These are phyloP conservation scores for Collybia sordida DNA, from an alignment of 768 basidiomycete species.

Conservation along the genomic window DNA sequence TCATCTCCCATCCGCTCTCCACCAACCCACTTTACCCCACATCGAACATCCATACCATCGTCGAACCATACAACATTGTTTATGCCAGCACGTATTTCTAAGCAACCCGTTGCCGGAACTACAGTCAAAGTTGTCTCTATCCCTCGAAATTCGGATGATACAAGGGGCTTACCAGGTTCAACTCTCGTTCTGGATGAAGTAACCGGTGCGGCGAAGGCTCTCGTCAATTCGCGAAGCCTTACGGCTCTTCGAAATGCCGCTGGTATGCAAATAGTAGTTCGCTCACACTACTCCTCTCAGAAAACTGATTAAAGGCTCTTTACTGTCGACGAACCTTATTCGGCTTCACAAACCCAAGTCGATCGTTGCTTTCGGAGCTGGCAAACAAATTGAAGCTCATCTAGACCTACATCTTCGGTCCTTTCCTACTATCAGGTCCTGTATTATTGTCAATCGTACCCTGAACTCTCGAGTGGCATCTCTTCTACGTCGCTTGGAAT, in stretches of 20 bases:
- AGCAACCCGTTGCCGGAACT: conserved; percentile 39
- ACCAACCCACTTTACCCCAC: conserved; percentile 45
- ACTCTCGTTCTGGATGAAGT: conserved; percentile 75
- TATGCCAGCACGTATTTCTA: conserved; percentile 73
- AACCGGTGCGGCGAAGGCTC: conserved; percentile 66
- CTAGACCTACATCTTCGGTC: conserved; percentile 57
- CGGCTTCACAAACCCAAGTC: conserved; percentile 35
- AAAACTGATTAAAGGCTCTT: conserved; percentile 48
- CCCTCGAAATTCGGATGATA: conserved; percentile 43
- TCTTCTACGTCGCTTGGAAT: conserved; percentile 29
- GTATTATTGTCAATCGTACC: conserved; percentile 66
- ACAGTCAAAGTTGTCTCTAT: conserved; percentile 82
- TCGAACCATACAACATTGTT: conserved; percentile 64
- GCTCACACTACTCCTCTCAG: not conserved
- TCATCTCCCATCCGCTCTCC: conserved; percentile 22
- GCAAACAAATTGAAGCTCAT: conserved; percentile 69
- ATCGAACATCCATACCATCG: conserved; percentile 55
- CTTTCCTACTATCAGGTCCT: conserved; percentile 51
- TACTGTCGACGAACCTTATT: conserved; percentile 62
- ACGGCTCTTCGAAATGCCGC: conserved; percentile 85
- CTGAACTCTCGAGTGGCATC: conserved; percentile 43
- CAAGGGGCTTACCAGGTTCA: conserved; percentile 68
- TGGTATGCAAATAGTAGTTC: conserved; percentile 39
- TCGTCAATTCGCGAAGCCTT: conserved; percentile 75
- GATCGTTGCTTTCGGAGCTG: conserved; percentile 71